Percentiles rank a stretch among this genome's conserved stretches.
These are phyloP conservation scores for Coniosporium apollinis DNA, from an alignment of 495 filamentous ascomycete species.

Conservation along the genomic window DNA sequence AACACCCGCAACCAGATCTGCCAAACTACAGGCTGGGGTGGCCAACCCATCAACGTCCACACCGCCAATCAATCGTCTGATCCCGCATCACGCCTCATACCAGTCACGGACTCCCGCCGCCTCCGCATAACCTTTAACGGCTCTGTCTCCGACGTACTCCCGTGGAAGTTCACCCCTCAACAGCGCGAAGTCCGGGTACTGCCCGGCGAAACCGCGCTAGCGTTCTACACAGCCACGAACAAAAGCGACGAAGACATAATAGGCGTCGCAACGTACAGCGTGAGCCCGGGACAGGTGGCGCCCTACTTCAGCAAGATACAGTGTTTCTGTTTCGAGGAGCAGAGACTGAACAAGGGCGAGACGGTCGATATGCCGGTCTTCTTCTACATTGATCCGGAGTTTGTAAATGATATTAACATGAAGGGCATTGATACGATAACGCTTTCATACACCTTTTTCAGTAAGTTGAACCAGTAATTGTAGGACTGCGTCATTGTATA, in stretches of 20 bases:
- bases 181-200: slow-evolving; percentile 92
- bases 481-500: background rate
- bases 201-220: slow-evolving; percentile 90
- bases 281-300: slow-evolving; percentile 88
- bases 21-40: slow-evolving; percentile 89
- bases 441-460: slow-evolving; percentile 96
- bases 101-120: slow-evolving; percentile 64
- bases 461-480: slow-evolving; percentile 34
- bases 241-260: slow-evolving; percentile 80
- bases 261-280: slow-evolving; percentile 92
- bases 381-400: slow-evolving; percentile 96
- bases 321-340: slow-evolving; percentile 98
- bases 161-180: slow-evolving; percentile 95
- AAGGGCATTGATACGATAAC: slow-evolving; percentile 86
- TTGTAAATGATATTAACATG: slow-evolving; percentile 84
- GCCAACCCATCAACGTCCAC: slow-evolving; percentile 76
- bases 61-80: slow-evolving; percentile 38
- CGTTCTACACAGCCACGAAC: slow-evolving; percentile 97
- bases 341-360: slow-evolving; percentile 86
- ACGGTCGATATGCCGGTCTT: slow-evolving; percentile 99
- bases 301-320: slow-evolving; percentile 99
- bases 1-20: slow-evolving; percentile 88
- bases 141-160: slow-evolving; percentile 83
- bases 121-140: slow-evolving; percentile 93
- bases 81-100: slow-evolving; percentile 53